These are phyloP conservation scores for Vigna unguiculata DNA, from an alignment of 306 rosid species.

Conservation along the genomic window DNA sequence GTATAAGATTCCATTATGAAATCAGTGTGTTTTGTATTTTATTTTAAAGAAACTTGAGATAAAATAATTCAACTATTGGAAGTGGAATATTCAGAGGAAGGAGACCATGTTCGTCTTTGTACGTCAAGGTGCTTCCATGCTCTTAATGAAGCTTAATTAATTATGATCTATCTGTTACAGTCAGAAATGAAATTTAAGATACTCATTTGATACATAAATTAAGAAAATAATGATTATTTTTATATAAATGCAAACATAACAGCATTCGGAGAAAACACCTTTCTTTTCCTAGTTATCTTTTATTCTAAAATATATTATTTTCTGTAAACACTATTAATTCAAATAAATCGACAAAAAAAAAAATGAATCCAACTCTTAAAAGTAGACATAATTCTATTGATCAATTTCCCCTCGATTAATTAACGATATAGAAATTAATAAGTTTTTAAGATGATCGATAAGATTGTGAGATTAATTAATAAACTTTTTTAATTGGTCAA, in stretches of 20 bases:
- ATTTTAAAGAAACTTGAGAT: slow-evolving; percentile 21
- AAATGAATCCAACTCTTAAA: background rate
- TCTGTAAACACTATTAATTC: too few species aligned
- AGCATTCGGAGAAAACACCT: too few species aligned
- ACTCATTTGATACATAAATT: background rate
- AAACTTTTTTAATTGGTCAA: background rate
- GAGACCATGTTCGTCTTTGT: background rate
- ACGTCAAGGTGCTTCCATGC: background rate
- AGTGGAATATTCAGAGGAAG: background rate
- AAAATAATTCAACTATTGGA: slow-evolving; percentile 4
- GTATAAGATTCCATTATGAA: slow-evolving; percentile 21
- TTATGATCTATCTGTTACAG: background rate
- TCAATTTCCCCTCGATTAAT: background rate
- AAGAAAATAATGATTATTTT: too few species aligned
- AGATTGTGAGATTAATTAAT: background rate
- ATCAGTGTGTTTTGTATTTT: slow-evolving; percentile 19
- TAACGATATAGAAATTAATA: too few species aligned
- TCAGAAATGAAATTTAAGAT: background rate
- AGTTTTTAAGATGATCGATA: background rate
- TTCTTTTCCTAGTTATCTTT: too few species aligned
- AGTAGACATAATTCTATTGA: background rate
- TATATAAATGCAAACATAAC: too few species aligned
- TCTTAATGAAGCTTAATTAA: background rate
- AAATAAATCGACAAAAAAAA: background rate
- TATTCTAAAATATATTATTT: too few species aligned